These are phyloP conservation scores for Mycosphaerella arachidis DNA, from an alignment of 2,329 filamentous ascomycete species.

Conservation along the genomic window DNA sequence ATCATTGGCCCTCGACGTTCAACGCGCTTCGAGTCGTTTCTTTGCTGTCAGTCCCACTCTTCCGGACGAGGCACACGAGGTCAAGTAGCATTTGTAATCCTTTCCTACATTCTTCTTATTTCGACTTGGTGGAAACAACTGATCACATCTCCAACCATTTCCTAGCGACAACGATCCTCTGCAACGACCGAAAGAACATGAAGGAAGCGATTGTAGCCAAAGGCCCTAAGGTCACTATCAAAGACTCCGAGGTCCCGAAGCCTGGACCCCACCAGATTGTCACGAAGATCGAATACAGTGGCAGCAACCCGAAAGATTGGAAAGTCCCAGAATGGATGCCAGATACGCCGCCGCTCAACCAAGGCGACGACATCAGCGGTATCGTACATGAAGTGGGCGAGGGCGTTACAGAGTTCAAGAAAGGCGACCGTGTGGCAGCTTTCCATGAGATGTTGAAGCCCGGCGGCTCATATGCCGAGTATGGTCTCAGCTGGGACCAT, in stretches of 20 bases:
- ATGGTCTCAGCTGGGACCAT: conserved; percentile 52
- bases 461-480: conserved; percentile 57
- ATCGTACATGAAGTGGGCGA: conserved; percentile 52
- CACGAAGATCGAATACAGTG: conserved; percentile 31
- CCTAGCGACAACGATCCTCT: background rate
- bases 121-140: background rate
- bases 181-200: conserved; percentile 19
- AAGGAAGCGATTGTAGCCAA: conserved; percentile 36
- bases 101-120: background rate
- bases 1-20: conserved; percentile 7
- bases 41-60: conserved; percentile 7
- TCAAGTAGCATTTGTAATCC: conserved; percentile 16
- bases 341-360: conserved; percentile 20
- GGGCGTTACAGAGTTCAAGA: conserved; percentile 54
- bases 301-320: conserved; percentile 34
- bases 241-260: conserved; percentile 40
- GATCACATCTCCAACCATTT: background rate
- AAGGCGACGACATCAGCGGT: conserved; percentile 36
- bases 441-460: conserved; percentile 50
- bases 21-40: conserved; percentile 8
- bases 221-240: conserved; percentile 34
- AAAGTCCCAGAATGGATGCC: conserved; percentile 21
- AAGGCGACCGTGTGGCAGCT: conserved; percentile 55
- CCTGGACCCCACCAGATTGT: conserved; percentile 33
- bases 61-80: background rate